Evolutionary conservation across 2,329 filamentous ascomycete genomes (phyloP).

Genomic region (Cadophora gregata): DNA sequence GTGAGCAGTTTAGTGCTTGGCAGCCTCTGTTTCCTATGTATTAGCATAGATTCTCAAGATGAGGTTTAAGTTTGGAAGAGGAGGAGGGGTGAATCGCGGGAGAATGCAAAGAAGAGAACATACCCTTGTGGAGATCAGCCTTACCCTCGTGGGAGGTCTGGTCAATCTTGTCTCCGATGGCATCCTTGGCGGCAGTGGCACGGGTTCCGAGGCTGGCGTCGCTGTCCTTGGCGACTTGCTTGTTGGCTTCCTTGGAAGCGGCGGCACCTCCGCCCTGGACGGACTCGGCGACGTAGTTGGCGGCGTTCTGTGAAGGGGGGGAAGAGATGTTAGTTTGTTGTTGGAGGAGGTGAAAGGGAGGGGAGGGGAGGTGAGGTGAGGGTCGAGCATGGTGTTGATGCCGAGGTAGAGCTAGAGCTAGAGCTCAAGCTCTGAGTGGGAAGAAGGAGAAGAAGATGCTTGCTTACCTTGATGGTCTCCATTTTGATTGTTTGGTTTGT

Average conservation of each 20-base stretch:
- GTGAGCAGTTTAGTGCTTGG: constrained; percentile 44
- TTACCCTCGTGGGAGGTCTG: constrained; percentile 56
- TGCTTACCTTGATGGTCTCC: constrained; percentile 45
- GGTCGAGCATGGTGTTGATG: neutral
- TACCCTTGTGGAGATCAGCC: constrained; percentile 56
- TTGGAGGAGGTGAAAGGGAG: neutral
- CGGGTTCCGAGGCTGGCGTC: constrained; percentile 53
- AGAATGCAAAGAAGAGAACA: no score
- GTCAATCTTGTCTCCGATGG: constrained; percentile 57
- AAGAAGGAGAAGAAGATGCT: neutral
- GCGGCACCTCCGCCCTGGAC: constrained; percentile 54
- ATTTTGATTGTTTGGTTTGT: constrained; percentile 41
- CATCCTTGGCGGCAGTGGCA: constrained; percentile 57
- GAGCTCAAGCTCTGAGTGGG: neutral
- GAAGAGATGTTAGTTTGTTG: constrained; percentile 22
- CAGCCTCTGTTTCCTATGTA: constrained; percentile 38
- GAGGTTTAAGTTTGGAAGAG: neutral
- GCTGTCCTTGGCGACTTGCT: constrained; percentile 59
- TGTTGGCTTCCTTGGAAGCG: constrained; percentile 64
- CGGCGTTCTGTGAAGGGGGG: constrained; percentile 52
- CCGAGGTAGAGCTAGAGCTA: neutral
- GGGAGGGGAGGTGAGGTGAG: neutral
- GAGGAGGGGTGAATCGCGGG: no score
- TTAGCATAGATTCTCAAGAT: constrained; percentile 21
- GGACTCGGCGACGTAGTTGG: constrained; percentile 62